Base-by-base conservation (phyloP, 2,329 filamentous ascomycete species). In the Zasmidium cellare region DNA sequence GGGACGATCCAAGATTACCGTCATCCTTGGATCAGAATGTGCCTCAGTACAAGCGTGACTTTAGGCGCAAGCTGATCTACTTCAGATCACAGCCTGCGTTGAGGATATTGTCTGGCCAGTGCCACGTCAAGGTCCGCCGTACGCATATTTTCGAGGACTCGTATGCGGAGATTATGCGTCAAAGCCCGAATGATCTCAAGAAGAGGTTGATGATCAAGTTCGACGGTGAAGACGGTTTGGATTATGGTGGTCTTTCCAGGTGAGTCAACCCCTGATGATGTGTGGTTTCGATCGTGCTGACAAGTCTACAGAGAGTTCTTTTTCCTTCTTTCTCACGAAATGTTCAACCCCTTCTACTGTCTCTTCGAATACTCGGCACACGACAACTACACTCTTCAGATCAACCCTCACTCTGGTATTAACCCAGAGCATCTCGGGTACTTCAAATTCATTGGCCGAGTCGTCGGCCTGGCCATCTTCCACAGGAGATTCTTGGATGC, bases 311-410 rank as follows among this genome's bases (percentile, higher is more conserved):
- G 92, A 84, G 94, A 99, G 77, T 99, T 99, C 82, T 99, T 99
- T 83, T 99, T 99, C 86, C 82, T 99, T 44, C 85, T 99, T 55
- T 97, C 93, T 16, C 94, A 99, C 78, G 94, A 99, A 80, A 99
- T 99, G 94, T 99, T 99, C 81, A 99, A 99, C 76, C 94, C 94
- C 28, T 99, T 99, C 79, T 99, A 99, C 80, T 99, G 94, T 75
- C 83, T 99, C 54, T 99, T 99, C 81, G 94, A 99, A 79, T 99
- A 99, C 77, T 97, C 94, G 23, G 94, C 94, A 41, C 94, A 99
- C 81, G 94, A 99, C 85, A 99, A 99, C 80, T 99, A 99, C 79
- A 99, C 94, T 25, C 88, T 99, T 55, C 94, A 99, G 78, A 99
- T 99, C 81, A 99, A 99, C 79, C 94, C 94, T 47, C 94, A 99